phyloP scores from a whole-genome alignment of 768 basidiomycete genomes.

The Tulasnella sp. region DNA sequence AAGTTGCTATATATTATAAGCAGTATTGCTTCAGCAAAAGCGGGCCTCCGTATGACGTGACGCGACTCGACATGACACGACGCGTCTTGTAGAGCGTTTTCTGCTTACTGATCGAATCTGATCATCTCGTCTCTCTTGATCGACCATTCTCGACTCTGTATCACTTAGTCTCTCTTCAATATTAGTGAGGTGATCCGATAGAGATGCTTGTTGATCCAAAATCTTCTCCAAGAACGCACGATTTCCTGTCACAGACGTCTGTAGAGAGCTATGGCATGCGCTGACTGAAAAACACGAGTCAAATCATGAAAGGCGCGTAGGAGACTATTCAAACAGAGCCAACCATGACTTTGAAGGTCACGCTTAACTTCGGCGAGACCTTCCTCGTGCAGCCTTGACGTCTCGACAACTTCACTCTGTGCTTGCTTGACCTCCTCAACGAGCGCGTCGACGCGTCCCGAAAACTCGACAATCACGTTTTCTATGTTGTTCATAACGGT shows the following conservation, averaged over 20 bases:
- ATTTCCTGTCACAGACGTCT: background rate
- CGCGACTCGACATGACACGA: no score
- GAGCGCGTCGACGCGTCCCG: background rate
- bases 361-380: constrained; percentile 5
- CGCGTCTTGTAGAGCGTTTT: no score
- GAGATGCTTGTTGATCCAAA: background rate
- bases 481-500: background rate
- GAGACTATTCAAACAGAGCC: background rate
- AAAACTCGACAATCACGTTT: background rate
- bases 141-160: background rate
- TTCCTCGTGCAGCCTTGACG: background rate
- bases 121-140: no score
- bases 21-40: no score
- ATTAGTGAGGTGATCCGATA: background rate
- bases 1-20: background rate
- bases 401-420: constrained; percentile 1
- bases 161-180: background rate
- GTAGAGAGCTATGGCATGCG: background rate
- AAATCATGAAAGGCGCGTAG: background rate
- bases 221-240: background rate
- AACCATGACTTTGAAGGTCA: constrained; percentile 9
- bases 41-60: no score
- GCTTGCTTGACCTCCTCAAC: background rate
- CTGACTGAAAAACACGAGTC: background rate
- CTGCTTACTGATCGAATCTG: no score